Evolutionary conservation across 805 yeast genomes (phyloP), one percentile per base, ranked within the genome.

Genomic region (Cyberlindnera euphorbiiphila): DNA sequence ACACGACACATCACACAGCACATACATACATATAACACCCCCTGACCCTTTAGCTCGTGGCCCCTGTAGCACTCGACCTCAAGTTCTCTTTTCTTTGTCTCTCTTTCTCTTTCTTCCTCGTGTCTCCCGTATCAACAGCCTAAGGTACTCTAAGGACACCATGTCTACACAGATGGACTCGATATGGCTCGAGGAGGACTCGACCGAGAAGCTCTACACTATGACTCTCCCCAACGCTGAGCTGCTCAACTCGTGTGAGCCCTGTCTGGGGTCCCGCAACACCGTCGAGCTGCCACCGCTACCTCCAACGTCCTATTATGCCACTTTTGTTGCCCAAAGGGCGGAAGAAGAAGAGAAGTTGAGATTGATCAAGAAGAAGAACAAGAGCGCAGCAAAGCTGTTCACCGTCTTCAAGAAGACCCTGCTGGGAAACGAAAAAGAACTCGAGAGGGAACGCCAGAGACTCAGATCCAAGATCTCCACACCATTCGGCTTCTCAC

Each of bases 151-250:
- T n/a, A n/a, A n/a, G n/a, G n/a, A n/a, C n/a, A n/a, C n/a, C n/a
- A n/a, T n/a, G n/a, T n/a, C 36, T 10, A n/a, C 27, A 2, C 45
- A 36, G 14, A 65, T 66, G 66, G 62, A 59, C 42, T 65, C 69
- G 23, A 65, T 66, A 35, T 66, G 71, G 71, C 41, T 66, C 16
- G 71, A 64, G 37, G 70, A 66, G 28, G 69, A 64, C 31, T 45
- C 56, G 32, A 34, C 39, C 10, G 41, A 39, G 11, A 65, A 64
- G 41, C 49, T 65, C 21, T 59, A 59, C 37, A 21, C 19, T 9
- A 25, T 41, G n/a, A 56, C 55, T 6, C 54, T 56, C 16, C 51
- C 63, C 5, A 54, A 54, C 12, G 51, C 63, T n/a, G 50, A 49
- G 34, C 29, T 60, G 34, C 45, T 65, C 29, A 64, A 66, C 43